Base-by-base conservation (phyloP, 1,284 basidiomycete species). In the Gomphus sp. region DNA sequence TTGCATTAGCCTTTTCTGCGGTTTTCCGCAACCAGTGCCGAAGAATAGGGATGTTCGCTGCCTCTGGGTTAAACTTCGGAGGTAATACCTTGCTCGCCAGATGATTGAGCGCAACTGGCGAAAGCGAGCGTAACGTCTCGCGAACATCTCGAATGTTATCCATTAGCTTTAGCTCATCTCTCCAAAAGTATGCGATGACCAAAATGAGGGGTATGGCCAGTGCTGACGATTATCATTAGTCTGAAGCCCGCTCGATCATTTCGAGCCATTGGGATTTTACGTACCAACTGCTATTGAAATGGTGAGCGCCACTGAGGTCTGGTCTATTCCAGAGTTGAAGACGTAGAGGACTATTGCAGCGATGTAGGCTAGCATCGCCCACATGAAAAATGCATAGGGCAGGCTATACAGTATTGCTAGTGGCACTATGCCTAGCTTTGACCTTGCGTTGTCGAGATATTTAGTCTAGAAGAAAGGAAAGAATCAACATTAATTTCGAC, bases 361-460 rank as follows among this genome's bases (percentile, higher is more conserved):
- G 36, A 56, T 56, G 22, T 48, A 56, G 4, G 45, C 22, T 10
- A 18, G 16, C 55, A 56, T 56, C 22, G 55, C 65, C 66, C 66
- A 67, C 65, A 68, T 67, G 6, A 68, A 62, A 22, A 67, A 56
- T n/a, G 66, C 66, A 52, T 66, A 68, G 33, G 67, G 67, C 10
- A 68, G 54, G 48, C 66, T 67, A 45, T 65, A 68, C 12, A 64
- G 55, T 31, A 68, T 65, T 2, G 67, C 65, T 25, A 68, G 58
- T 25, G 60, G 62, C 53, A 64, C 62, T n/a, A 66, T 58, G 4
- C 66, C 67, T 31, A 61, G 61, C 34, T 58, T 60, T 36, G 58
- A 43, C 34, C 55, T 60, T 62, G 64, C 63, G 16, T 55, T 56
- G 14, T 57, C 52, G 39, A 68, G 49, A 59, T 64, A 67, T 55